phyloP scores from a whole-genome alignment of 306 rosid species.

The Herpetospermum pedunculosum region DNA sequence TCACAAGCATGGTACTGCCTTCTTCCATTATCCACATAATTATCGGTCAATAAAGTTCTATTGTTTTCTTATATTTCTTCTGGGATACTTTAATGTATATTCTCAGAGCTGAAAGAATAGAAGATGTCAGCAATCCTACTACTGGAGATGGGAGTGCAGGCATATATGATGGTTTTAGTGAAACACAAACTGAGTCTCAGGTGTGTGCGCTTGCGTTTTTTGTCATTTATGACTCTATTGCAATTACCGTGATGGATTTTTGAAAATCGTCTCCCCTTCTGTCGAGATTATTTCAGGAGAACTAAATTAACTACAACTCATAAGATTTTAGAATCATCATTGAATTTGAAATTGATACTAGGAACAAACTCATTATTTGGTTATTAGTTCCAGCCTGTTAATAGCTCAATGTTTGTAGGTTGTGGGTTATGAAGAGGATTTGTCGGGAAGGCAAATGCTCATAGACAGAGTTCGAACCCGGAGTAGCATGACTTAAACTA shows the following conservation, averaged over 20 bases:
- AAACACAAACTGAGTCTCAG: slow-evolving; percentile 94
- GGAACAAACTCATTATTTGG: slow-evolving; percentile 12
- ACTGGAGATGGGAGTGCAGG: slow-evolving; percentile 30
- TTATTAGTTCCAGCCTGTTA: slow-evolving; percentile 7
- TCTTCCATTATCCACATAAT: no score
- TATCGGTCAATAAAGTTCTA: no score
- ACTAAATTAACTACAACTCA: neutral
- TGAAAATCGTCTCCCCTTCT: neutral
- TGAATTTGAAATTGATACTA: neutral
- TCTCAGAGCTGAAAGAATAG: slow-evolving; percentile 34
- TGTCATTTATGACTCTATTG: neutral
- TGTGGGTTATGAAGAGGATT: slow-evolving; percentile 79
- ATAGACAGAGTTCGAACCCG: slow-evolving; percentile 68
- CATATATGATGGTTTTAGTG: slow-evolving; percentile 63
- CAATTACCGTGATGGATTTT: neutral
- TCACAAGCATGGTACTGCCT: no score
- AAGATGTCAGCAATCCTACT: slow-evolving; percentile 29
- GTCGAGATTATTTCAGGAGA: neutral
- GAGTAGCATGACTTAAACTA: slow-evolving; percentile 33
- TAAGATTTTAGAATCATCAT: neutral
- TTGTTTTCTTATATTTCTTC: no score
- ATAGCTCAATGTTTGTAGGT: slow-evolving; percentile 39
- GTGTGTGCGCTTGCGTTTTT: slow-evolving; percentile 26
- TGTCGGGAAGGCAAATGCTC: slow-evolving; percentile 90
- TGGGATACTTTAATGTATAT: no score